Percentiles rank a stretch among this genome's conserved stretches.
Evolutionary conservation across 345 rosid species (phyloP).

Genomic region (Brassica cretica): DNA sequence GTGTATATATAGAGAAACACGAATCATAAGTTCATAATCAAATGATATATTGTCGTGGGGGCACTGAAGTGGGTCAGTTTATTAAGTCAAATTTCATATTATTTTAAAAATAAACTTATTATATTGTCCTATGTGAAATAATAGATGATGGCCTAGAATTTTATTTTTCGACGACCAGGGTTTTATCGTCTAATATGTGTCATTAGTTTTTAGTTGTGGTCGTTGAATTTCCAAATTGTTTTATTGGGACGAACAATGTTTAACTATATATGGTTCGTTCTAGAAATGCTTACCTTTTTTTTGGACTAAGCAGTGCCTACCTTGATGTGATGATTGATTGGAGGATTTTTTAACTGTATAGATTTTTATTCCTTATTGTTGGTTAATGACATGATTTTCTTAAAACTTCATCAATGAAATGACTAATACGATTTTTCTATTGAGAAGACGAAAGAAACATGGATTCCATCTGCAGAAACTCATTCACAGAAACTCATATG

Average conservation of each 20-base stretch:
- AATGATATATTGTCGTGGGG: neutral
- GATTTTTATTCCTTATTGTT: neutral
- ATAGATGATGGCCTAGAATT: slow-evolving; percentile 18
- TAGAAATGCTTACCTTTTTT: neutral
- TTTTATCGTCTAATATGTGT: neutral
- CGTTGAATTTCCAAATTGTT: slow-evolving; percentile 15
- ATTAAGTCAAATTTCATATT: neutral
- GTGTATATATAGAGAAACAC: slow-evolving; percentile 16
- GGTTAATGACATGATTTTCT: too few relatives aligned
- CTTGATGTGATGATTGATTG: neutral
- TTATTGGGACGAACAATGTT: neutral
- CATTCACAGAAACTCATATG: too few relatives aligned
- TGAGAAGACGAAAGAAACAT: too few relatives aligned
- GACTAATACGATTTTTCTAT: too few relatives aligned
- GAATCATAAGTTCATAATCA: neutral
- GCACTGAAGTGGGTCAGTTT: neutral
- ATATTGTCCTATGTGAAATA: slow-evolving; percentile 20
- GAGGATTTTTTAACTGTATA: neutral
- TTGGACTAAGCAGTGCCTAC: neutral
- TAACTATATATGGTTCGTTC: neutral
- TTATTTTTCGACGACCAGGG: neutral
- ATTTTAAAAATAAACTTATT: neutral
- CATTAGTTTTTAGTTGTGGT: neutral
- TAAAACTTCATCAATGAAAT: too few relatives aligned
- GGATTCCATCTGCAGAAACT: too few relatives aligned